Conservation (phyloP, 1,139 yeast species). For the Petasospora rhodanensis region DNA sequence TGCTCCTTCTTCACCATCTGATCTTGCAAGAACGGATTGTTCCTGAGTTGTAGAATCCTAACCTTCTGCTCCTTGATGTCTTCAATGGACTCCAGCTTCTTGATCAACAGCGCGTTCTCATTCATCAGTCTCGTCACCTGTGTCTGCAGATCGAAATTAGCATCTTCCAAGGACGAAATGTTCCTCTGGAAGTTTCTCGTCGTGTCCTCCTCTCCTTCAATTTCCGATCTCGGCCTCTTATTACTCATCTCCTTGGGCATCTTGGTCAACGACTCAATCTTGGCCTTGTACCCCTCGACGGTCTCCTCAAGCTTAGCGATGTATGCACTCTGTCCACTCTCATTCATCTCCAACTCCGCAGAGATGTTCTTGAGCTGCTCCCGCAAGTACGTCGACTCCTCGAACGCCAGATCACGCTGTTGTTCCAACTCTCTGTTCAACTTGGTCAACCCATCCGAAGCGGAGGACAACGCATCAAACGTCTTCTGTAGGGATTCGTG, state of each 20-base stretch:
- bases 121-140: conserved; percentile 36
- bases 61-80: conserved; percentile 36
- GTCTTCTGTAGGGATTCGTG: conserved; percentile 33
- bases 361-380: conserved; percentile 40
- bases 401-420: conserved; percentile 49
- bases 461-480: conserved; percentile 27
- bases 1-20: conserved; percentile 57
- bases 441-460: conserved; percentile 35
- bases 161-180: conserved; percentile 34
- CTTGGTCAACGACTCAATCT: conserved; percentile 41
- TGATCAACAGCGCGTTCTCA: conserved; percentile 32
- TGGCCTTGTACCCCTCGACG: conserved; percentile 55
- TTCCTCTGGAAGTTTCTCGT: conserved; percentile 33
- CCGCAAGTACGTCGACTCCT: conserved; percentile 59
- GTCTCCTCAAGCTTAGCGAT: conserved; percentile 44
- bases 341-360: conserved; percentile 23
- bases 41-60: conserved; percentile 58
- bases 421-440: conserved; percentile 42
- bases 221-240: conserved; percentile 29
- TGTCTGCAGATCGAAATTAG: conserved; percentile 39
- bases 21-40: conserved; percentile 63
- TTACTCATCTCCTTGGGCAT: conserved; percentile 25
- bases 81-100: conserved; percentile 32
- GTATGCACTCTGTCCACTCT: conserved; percentile 26
- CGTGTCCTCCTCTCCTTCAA: conserved; percentile 27